Evolutionary conservation across 192 early-diverging fungal species (phyloP).

Genomic region (Coemansia sp.): DNA sequence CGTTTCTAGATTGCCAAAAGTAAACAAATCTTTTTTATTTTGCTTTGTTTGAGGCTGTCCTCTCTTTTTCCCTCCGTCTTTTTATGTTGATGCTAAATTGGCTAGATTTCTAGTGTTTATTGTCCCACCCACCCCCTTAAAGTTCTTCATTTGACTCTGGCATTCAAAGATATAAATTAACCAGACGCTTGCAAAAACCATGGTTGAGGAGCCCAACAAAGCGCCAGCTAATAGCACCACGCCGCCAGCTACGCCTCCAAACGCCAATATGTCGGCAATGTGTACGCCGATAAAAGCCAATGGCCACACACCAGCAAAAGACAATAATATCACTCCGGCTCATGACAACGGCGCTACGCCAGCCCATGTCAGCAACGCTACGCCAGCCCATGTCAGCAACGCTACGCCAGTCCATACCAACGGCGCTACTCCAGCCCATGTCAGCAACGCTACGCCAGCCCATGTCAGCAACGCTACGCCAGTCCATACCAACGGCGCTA

Average conservation of each 20-base stretch:
- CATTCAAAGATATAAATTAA: background rate
- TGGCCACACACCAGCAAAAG: conserved; percentile 8
- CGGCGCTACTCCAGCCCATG: conserved; percentile 15
- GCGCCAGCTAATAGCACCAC: background rate
- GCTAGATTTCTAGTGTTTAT: conserved; percentile 1
- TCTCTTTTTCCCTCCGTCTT: background rate
- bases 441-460: no score
- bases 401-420: conserved; percentile 1
- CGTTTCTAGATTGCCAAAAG: no score
- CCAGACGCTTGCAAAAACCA: background rate
- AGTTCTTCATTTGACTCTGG: background rate
- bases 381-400: background rate
- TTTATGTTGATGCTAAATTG: background rate
- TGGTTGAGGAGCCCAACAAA: background rate
- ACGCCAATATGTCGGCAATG: background rate
- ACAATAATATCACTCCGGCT: background rate
- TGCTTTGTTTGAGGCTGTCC: background rate
- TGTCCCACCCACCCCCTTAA: background rate
- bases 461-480: background rate
- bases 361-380: background rate
- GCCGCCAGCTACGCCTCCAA: background rate
- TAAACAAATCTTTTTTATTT: conserved; percentile 3
- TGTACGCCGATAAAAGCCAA: background rate
- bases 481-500: background rate
- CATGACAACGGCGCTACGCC: background rate